A percentile compares a stretch with the other conserved stretches of the same genome.
Evolutionary conservation across 2,329 filamentous ascomycete species (phyloP).

Genomic region (Ophiostoma ulmi): DNA sequence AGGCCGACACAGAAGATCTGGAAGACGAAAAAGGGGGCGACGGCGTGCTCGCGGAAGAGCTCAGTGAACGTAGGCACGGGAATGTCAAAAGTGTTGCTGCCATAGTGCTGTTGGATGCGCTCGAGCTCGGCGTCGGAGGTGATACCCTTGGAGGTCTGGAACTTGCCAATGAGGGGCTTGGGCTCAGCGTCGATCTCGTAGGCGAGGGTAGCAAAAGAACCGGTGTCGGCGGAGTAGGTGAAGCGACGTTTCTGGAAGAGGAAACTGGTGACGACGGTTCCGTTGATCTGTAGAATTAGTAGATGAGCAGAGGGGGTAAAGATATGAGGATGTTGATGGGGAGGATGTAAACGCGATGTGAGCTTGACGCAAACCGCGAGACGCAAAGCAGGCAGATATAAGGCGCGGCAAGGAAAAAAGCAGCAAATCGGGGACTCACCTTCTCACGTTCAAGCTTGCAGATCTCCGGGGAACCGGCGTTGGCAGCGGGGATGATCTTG

Average conservation of each 20-base stretch:
- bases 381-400: neutral
- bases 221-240: slow-evolving; percentile 66
- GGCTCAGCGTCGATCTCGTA: slow-evolving; percentile 83
- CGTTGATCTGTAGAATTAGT: slow-evolving; percentile 47
- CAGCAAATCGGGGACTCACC: neutral
- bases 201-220: slow-evolving; percentile 72
- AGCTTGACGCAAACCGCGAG: neutral
- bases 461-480: slow-evolving; percentile 85
- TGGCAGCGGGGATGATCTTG: slow-evolving; percentile 85
- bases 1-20: slow-evolving; percentile 97
- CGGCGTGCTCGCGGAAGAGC: slow-evolving; percentile 95
- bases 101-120: slow-evolving; percentile 85
- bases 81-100: slow-evolving; percentile 93
- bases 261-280: slow-evolving; percentile 76
- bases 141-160: slow-evolving; percentile 76
- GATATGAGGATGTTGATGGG: neutral
- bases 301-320: too few species aligned
- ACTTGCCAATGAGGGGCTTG: slow-evolving; percentile 69
- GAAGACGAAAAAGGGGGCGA: slow-evolving; percentile 98
- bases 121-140: slow-evolving; percentile 68
- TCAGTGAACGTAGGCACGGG: slow-evolving; percentile 93
- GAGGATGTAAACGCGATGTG: too few species aligned
- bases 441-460: slow-evolving; percentile 74
- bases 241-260: slow-evolving; percentile 98
- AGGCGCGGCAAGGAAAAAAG: neutral